phyloP scores from a whole-genome alignment of 768 basidiomycete species.

The Serendipita sp. region DNA sequence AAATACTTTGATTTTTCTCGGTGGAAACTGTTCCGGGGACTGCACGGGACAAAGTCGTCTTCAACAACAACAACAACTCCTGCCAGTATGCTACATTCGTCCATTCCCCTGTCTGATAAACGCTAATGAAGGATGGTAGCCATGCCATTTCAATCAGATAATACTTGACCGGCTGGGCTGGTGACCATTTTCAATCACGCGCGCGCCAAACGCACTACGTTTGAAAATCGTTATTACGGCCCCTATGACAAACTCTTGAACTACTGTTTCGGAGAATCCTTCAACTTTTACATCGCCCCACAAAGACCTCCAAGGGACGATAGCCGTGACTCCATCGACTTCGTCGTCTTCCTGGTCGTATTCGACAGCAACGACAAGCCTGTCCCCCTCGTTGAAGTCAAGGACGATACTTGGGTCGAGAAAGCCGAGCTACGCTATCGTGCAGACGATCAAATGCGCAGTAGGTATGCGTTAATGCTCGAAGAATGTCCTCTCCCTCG shows the following conservation, averaged over 20 bases:
- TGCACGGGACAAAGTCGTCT: too few species aligned
- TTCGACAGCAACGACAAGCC: constrained; percentile 19
- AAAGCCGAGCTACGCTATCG: constrained; percentile 17
- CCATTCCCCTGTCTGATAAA: too few species aligned
- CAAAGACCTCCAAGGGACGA: constrained; percentile 16
- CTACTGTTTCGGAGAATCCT: constrained; percentile 19
- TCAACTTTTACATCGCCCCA: constrained; percentile 20
- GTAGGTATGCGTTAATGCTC: constrained; percentile 18
- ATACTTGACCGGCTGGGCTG: too few species aligned
- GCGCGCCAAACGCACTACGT: too few species aligned
- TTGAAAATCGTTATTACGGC: too few species aligned
- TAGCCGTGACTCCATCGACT: constrained; percentile 15
- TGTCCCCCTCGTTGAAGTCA: constrained; percentile 21
- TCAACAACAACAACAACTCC: too few species aligned
- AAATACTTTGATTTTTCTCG: too few species aligned
- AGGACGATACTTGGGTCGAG: constrained; percentile 18
- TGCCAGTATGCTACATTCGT: too few species aligned
- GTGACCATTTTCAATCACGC: too few species aligned
- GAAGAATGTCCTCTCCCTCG: constrained; percentile 18
- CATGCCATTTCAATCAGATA: too few species aligned
- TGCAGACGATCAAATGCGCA: constrained; percentile 21
- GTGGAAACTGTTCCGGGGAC: too few species aligned
- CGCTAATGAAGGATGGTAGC: too few species aligned
- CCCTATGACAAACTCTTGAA: constrained; percentile 23
- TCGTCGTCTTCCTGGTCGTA: constrained; percentile 18